Evolutionary conservation across 2,329 filamentous ascomycete genomes (phyloP).

Genomic region (Hymenoscyphus occultus): DNA sequence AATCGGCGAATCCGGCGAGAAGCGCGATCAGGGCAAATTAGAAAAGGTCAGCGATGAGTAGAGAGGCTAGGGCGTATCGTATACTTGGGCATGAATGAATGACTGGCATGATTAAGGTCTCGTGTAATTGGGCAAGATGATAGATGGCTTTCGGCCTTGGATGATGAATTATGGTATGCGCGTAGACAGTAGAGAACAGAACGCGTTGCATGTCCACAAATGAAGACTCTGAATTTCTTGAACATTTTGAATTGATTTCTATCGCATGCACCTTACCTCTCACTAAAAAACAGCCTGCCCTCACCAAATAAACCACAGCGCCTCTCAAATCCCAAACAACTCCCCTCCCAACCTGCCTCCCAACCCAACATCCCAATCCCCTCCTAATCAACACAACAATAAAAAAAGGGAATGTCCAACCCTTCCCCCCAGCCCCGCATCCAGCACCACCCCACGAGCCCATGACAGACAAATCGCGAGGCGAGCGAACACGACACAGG

Average conservation of each 20-base stretch:
- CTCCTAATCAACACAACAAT: slow-evolving; percentile 9
- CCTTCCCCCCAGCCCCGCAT: slow-evolving; percentile 40
- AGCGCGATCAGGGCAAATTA: slow-evolving; percentile 88
- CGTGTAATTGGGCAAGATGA: slow-evolving; percentile 12
- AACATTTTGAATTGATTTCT: neutral
- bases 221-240: neutral
- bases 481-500: slow-evolving; percentile 34
- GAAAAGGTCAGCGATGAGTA: slow-evolving; percentile 86
- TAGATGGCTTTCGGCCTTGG: slow-evolving; percentile 12
- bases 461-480: slow-evolving; percentile 30
- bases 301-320: neutral
- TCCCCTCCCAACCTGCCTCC: neutral
- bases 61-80: slow-evolving; percentile 43
- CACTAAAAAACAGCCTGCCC: no score
- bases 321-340: neutral
- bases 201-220: neutral
- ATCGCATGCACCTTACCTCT: neutral
- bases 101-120: slow-evolving; percentile 5
- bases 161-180: neutral
- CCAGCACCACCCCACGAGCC: slow-evolving; percentile 27
- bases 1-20: slow-evolving; percentile 87
- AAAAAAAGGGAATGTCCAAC: slow-evolving; percentile 48
- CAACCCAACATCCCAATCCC: slow-evolving; percentile 22
- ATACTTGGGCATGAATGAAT: neutral
- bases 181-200: neutral